Conservation (phyloP, 495 filamentous ascomycete genomes). For the Xanthoparmelia taractica region DNA sequence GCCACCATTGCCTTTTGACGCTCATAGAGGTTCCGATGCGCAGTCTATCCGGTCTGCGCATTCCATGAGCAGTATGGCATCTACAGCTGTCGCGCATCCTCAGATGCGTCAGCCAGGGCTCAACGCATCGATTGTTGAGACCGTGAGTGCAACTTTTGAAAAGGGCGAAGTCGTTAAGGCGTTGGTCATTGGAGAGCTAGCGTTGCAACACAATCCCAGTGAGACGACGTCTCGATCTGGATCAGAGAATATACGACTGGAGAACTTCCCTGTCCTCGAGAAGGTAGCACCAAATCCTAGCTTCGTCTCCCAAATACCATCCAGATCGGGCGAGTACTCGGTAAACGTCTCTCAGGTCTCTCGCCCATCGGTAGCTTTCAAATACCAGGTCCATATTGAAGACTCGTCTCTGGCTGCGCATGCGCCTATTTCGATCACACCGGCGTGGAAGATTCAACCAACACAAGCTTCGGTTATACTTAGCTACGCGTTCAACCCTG, state of each 20-base stretch:
- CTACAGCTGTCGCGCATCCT: slow-evolving; percentile 59
- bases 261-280: slow-evolving; percentile 85
- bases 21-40: slow-evolving; percentile 68
- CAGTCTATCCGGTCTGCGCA: slow-evolving; percentile 85
- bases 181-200: slow-evolving; percentile 82
- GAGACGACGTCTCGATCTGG: slow-evolving; percentile 44
- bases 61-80: slow-evolving; percentile 57
- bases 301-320: slow-evolving; percentile 63
- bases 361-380: slow-evolving; percentile 78
- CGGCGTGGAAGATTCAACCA: slow-evolving; percentile 75
- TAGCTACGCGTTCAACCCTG: slow-evolving; percentile 78
- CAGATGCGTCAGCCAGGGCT: slow-evolving; percentile 75
- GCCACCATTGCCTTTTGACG: slow-evolving; percentile 34
- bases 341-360: slow-evolving; percentile 63
- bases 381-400: slow-evolving; percentile 85
- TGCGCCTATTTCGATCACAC: slow-evolving; percentile 68
- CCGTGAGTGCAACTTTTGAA: slow-evolving; percentile 76
- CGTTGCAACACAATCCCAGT: slow-evolving; percentile 67
- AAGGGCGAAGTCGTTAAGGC: slow-evolving; percentile 61
- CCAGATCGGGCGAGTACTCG: slow-evolving; percentile 70
- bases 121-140: slow-evolving; percentile 88
- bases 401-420: slow-evolving; percentile 52
- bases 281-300: slow-evolving; percentile 91
- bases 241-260: slow-evolving; percentile 67
- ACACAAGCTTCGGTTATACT: slow-evolving; percentile 77